Conservation (phyloP, 2,329 filamentous ascomycete species). For the Aschersonia sp. region DNA sequence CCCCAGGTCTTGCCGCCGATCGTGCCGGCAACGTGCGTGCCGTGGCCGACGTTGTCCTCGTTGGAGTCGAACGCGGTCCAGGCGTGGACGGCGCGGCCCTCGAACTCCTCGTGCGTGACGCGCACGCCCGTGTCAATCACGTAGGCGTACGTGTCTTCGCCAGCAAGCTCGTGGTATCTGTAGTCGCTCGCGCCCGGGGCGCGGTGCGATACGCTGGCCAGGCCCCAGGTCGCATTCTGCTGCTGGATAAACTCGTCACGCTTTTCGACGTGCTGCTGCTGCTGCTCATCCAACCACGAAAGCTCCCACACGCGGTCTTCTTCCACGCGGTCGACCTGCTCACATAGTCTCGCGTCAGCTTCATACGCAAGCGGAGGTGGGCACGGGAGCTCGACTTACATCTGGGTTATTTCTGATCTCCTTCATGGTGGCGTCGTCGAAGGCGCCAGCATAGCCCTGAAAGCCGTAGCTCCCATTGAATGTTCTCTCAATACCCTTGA, state of each 20-base stretch:
- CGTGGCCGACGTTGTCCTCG: conserved; percentile 1
- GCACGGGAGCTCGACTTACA: conserved; percentile 14
- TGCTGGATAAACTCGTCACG: neutral
- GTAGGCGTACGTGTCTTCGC: conserved; percentile 2
- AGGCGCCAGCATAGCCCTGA: conserved; percentile 27
- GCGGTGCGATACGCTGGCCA: conserved; percentile 2
- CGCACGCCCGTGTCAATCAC: conserved; percentile 1
- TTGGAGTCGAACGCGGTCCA: neutral
- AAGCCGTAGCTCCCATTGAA: conserved; percentile 16
- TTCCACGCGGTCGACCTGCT: conserved; percentile 15
- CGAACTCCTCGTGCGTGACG: conserved; percentile 1
- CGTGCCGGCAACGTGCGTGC: conserved; percentile 1
- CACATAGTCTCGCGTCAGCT: neutral
- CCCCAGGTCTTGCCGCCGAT: conserved; percentile 10
- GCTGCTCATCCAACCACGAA: conserved; percentile 10
- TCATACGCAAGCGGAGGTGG: neutral
- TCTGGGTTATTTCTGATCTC: conserved; percentile 25
- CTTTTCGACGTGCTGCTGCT: neutral
- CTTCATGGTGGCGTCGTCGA: conserved; percentile 24
- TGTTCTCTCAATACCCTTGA: conserved; percentile 15
- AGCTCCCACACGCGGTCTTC: conserved; percentile 13
- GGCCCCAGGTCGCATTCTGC: conserved; percentile 1
- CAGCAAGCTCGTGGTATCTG: neutral
- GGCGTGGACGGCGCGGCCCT: neutral
- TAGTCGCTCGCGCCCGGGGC: neutral